phyloP scores from a whole-genome alignment of 768 basidiomycete genomes.

The Boletus subcaerulescens region DNA sequence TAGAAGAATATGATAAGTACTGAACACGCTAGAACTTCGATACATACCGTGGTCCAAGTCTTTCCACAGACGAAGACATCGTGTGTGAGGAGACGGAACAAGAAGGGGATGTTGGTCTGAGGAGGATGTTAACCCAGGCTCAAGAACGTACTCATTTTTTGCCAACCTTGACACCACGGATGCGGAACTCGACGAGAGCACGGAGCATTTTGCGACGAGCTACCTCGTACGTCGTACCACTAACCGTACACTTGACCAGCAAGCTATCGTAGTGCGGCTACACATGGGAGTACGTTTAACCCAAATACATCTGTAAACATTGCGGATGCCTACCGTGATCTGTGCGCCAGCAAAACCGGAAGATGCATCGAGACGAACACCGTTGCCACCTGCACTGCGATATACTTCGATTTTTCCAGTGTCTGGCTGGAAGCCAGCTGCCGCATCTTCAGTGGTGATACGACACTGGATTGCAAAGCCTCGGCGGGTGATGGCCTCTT shows the following conservation, averaged over 20 bases:
- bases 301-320: background rate
- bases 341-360: conserved; percentile 99
- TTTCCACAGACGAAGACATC: conserved; percentile 94
- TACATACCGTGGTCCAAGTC: conserved; percentile 91
- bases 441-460: conserved; percentile 95
- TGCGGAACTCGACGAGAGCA: conserved; percentile 99
- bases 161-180: conserved; percentile 91
- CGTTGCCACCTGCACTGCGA: conserved; percentile 97
- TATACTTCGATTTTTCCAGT: conserved; percentile 99
- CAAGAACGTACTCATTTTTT: background rate
- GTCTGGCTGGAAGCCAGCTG: conserved; percentile 92
- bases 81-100: conserved; percentile 96
- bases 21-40: background rate
- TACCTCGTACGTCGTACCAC: conserved; percentile 97
- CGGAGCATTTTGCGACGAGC: conserved; percentile 99
- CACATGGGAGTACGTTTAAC: background rate
- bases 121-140: background rate
- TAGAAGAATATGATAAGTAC: conserved; percentile 29
- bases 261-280: conserved; percentile 98
- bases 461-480: conserved; percentile 99
- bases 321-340: conserved; percentile 71
- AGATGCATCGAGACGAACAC: conserved; percentile 93
- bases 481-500: conserved; percentile 93
- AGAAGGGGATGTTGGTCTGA: conserved; percentile 98
- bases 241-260: conserved; percentile 93